A percentile compares a stretch with the other conserved stretches of the same genome.
Conservation (phyloP, 805 yeast species). For the Yamadazyma nakazawae region DNA sequence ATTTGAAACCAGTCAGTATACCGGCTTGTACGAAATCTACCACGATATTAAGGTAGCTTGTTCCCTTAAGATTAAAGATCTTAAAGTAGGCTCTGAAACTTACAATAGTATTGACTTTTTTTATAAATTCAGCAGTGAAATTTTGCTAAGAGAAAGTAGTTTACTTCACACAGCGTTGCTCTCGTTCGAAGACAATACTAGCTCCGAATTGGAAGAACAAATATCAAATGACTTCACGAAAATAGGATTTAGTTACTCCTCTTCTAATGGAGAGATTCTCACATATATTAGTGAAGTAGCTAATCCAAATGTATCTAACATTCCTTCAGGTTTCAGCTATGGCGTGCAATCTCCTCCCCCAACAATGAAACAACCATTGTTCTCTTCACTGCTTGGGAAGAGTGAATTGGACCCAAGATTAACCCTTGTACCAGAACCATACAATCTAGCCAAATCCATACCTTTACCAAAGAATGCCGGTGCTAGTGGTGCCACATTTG, state of each 20-base stretch:
- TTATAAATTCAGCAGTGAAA: slow-evolving; percentile 58
- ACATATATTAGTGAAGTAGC: slow-evolving; percentile 30
- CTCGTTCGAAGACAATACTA: neutral
- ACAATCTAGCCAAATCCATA: slow-evolving; percentile 62
- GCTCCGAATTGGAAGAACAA: slow-evolving; percentile 33
- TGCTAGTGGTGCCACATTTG: slow-evolving; percentile 24
- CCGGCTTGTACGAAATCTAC: slow-evolving; percentile 51
- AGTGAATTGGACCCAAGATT: slow-evolving; percentile 76
- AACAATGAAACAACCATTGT: slow-evolving; percentile 68
- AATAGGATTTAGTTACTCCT: slow-evolving; percentile 50
- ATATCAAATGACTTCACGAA: slow-evolving; percentile 58
- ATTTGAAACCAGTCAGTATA: slow-evolving; percentile 37
- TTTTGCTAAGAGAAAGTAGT: slow-evolving; percentile 59
- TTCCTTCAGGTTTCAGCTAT: slow-evolving; percentile 12
- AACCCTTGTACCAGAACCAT: slow-evolving; percentile 63
- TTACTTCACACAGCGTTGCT: slow-evolving; percentile 34
- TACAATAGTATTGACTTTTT: slow-evolving; percentile 59
- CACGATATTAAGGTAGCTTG: slow-evolving; percentile 66
- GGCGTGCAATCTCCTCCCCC: slow-evolving; percentile 29
- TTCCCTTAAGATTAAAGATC: slow-evolving; percentile 43
- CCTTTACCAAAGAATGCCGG: slow-evolving; percentile 39
- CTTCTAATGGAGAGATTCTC: slow-evolving; percentile 60
- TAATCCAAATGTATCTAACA: slow-evolving; percentile 22
- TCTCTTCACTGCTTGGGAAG: slow-evolving; percentile 66
- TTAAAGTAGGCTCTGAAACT: slow-evolving; percentile 45